Evolutionary conservation across 2,329 filamentous ascomycete genomes (phyloP).

Genomic region (Fonsecaea erecta): DNA sequence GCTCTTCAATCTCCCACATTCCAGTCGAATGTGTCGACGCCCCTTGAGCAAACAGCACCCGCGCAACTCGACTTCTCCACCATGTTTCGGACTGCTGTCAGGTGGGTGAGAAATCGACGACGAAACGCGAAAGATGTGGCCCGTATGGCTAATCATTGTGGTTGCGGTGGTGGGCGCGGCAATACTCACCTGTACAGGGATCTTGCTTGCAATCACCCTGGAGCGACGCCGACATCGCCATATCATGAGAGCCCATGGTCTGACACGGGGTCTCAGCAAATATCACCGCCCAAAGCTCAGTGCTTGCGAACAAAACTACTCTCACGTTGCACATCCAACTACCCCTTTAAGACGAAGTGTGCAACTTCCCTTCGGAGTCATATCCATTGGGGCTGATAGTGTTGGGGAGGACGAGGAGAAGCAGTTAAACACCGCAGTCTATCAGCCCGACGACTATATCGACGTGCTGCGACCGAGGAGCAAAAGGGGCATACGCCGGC

Average conservation of each 20-base stretch:
- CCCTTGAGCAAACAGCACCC: conserved; percentile 11
- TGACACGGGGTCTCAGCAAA: conserved; percentile 26
- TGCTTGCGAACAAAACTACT: conserved; percentile 32
- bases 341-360: conserved; percentile 29
- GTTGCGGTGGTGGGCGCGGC: conserved; percentile 28
- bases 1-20: conserved; percentile 32
- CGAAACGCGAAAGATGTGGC: conserved; percentile 31
- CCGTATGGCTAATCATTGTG: conserved; percentile 30
- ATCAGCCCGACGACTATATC: conserved; percentile 38
- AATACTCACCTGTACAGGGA: conserved; percentile 23
- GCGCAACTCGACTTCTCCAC: conserved; percentile 14
- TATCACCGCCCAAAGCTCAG: conserved; percentile 34
- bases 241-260: conserved; percentile 21
- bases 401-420: conserved; percentile 31
- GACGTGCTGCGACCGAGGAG: conserved; percentile 22
- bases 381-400: conserved; percentile 5
- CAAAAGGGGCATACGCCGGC: conserved; percentile 24
- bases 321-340: conserved; percentile 27
- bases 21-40: conserved; percentile 7
- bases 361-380: conserved; percentile 24
- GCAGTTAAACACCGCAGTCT: conserved; percentile 21
- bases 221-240: conserved; percentile 31
- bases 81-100: conserved; percentile 17
- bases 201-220: conserved; percentile 26
- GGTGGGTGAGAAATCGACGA: conserved; percentile 1